Evolutionary conservation across 2,329 filamentous ascomycete genomes (phyloP).

Genomic region (Didymosphaeria variabile): DNA sequence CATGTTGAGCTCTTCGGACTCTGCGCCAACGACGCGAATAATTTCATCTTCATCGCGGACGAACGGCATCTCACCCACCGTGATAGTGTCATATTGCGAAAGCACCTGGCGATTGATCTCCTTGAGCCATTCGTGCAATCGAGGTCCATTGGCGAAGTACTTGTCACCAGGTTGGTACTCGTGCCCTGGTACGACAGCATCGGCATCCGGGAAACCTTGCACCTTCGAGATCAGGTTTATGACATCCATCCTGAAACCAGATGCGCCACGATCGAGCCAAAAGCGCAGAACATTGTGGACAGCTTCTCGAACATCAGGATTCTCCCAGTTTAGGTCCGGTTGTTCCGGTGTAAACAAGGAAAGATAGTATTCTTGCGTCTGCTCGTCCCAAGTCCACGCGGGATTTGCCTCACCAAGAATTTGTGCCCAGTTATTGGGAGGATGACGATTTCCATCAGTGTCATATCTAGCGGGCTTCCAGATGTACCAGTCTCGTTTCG

Average conservation of each 20-base stretch:
- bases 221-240: conserved; percentile 51
- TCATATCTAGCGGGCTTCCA: conserved; percentile 59
- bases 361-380: conserved; percentile 77
- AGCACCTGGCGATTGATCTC: conserved; percentile 71
- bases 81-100: conserved; percentile 69
- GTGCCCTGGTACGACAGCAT: conserved; percentile 39
- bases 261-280: conserved; percentile 77
- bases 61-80: conserved; percentile 71
- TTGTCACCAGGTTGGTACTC: conserved; percentile 56
- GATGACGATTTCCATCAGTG: conserved; percentile 68
- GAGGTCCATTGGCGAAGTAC: conserved; percentile 72
- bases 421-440: conserved; percentile 79
- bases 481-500: conserved; percentile 65
- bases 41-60: conserved; percentile 59
- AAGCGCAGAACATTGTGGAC: conserved; percentile 79
- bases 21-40: conserved; percentile 54
- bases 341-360: conserved; percentile 79
- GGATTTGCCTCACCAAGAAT: conserved; percentile 65
- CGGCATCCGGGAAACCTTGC: conserved; percentile 40
- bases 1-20: conserved; percentile 69
- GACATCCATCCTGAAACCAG: conserved; percentile 55
- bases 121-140: conserved; percentile 72
- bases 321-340: conserved; percentile 87
- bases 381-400: conserved; percentile 75
- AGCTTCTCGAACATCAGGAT: conserved; percentile 70